A percentile compares a stretch with the other conserved stretches of the same genome.
phyloP scores from a whole-genome alignment of 352 stramenopile genomes.

The Hyaloperonospora brassicae region DNA sequence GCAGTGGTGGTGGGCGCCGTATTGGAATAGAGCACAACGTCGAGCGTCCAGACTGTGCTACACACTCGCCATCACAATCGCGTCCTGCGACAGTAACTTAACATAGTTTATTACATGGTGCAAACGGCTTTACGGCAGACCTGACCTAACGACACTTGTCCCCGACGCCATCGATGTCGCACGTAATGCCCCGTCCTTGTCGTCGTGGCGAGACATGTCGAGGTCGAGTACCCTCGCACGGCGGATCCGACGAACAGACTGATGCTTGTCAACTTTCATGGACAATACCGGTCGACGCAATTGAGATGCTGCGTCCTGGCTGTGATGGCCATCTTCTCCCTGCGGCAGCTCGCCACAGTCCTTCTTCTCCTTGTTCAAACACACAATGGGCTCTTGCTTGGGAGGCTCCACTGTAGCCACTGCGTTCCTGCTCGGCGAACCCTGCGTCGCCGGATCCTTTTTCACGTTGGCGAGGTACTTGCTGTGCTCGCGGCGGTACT shows the following conservation, averaged over 20 bases:
- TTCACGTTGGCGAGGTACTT: constrained; percentile 57
- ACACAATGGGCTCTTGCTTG: constrained; percentile 20
- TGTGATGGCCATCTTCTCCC: constrained; percentile 11
- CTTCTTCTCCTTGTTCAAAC: constrained; percentile 18
- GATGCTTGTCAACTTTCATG: constrained; percentile 24
- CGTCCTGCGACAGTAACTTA: no score
- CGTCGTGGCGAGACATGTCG: constrained; percentile 22
- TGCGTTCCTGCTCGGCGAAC: constrained; percentile 24
- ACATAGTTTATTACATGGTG: constrained; percentile 10
- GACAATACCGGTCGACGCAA: constrained; percentile 20
- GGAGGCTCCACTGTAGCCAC: constrained; percentile 17
- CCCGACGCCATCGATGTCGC: constrained; percentile 24
- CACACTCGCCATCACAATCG: not conserved
- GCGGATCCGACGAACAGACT: constrained; percentile 23
- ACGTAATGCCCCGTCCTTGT: constrained; percentile 24
- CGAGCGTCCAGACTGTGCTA: constrained; percentile 1
- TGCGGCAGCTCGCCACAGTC: constrained; percentile 12
- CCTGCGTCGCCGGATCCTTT: constrained; percentile 32
- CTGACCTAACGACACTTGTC: constrained; percentile 25
- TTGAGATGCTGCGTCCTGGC: constrained; percentile 14
- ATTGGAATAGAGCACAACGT: no score
- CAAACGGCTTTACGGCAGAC: constrained; percentile 5
- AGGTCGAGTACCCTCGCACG: constrained; percentile 24
- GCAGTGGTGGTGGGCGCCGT: no score
- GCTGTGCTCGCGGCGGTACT: constrained; percentile 63